Conservation (phyloP, 345 rosid species). For the Acer negundo region DNA sequence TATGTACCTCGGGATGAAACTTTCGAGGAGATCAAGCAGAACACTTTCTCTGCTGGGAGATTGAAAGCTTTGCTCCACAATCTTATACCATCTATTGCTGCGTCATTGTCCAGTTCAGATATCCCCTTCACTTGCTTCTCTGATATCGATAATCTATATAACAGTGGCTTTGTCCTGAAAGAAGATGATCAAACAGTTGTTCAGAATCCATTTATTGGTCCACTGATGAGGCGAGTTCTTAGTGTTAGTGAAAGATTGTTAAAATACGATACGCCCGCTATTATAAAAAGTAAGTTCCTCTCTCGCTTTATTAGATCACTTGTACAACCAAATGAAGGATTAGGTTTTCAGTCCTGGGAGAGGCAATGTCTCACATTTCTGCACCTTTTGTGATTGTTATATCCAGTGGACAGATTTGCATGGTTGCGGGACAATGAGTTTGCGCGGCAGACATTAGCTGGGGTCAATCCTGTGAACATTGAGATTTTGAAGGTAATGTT, state of each 20-base stretch:
- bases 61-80: slow-evolving; percentile 88
- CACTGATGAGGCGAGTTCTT: slow-evolving; percentile 47
- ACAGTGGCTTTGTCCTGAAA: slow-evolving; percentile 55
- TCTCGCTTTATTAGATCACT: not conserved
- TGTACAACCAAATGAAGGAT: not conserved
- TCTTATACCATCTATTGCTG: slow-evolving; percentile 82
- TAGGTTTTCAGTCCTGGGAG: not conserved
- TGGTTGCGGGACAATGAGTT: slow-evolving; percentile 95
- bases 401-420: slow-evolving; percentile 82
- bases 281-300: slow-evolving; percentile 56
- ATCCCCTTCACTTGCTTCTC: slow-evolving; percentile 86
- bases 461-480: slow-evolving; percentile 88
- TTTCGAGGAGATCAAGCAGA: slow-evolving; percentile 91
- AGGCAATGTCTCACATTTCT: slow-evolving; percentile 14
- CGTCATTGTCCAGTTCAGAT: slow-evolving; percentile 75
- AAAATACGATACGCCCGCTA: slow-evolving; percentile 77
- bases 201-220: slow-evolving; percentile 29
- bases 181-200: slow-evolving; percentile 37
- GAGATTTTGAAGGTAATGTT: slow-evolving; percentile 62
- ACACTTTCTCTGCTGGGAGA: slow-evolving; percentile 81
- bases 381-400: slow-evolving; percentile 8
- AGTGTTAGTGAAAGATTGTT: slow-evolving; percentile 60
- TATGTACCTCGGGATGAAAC: slow-evolving; percentile 94
- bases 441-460: slow-evolving; percentile 90
- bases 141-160: slow-evolving; percentile 81